Conservation (phyloP, 805 yeast genomes). For the Kuraishia capsulata region DNA sequence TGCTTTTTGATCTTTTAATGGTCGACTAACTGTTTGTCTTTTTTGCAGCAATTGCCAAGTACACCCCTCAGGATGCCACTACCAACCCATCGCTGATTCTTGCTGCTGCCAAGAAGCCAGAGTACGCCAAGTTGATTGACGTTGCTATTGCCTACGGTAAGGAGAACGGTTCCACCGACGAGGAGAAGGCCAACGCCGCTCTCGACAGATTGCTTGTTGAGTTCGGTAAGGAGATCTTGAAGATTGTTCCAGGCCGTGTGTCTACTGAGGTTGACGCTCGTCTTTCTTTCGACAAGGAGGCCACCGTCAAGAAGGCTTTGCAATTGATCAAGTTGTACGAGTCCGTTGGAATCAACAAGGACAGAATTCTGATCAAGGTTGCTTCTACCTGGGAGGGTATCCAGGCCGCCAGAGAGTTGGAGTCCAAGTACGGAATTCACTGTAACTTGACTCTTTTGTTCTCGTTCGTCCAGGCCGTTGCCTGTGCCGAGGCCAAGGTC, state of each 20-base stretch:
- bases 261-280: constrained; percentile 99
- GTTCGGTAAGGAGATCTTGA: constrained; percentile 88
- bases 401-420: constrained; percentile 95
- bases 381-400: constrained; percentile 99
- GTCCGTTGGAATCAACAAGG: constrained; percentile 76
- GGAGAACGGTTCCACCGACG: constrained; percentile 44
- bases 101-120: constrained; percentile 89
- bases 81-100: constrained; percentile 96
- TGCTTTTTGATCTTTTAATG: neutral
- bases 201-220: constrained; percentile 90
- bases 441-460: constrained; percentile 91
- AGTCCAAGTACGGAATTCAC: constrained; percentile 84
- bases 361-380: constrained; percentile 87
- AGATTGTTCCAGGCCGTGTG: constrained; percentile 97
- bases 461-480: constrained; percentile 96
- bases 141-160: constrained; percentile 84
- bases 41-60: constrained; percentile 69
- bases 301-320: constrained; percentile 87
- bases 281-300: constrained; percentile 91
- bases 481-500: constrained; percentile 95
- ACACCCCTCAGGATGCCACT: constrained; percentile 98
- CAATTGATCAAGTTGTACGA: constrained; percentile 84
- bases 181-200: constrained; percentile 72
- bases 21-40: constrained; percentile 2
- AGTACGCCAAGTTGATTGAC: constrained; percentile 84